phyloP scores from a whole-genome alignment of 23 red algal species.

The Porphyridium purpureum region DNA sequence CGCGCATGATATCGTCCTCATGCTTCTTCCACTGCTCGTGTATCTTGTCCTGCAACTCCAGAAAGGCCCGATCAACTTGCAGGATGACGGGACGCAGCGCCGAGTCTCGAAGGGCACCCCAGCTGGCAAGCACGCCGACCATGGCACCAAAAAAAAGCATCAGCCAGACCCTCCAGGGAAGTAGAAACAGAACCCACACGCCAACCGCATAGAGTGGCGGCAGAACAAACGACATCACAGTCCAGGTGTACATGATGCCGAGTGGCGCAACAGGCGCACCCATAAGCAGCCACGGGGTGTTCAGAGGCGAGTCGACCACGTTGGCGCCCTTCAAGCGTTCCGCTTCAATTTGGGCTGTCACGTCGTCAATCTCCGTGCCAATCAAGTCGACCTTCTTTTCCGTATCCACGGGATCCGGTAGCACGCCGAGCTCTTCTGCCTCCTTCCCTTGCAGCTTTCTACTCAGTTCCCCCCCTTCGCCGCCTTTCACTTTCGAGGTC shows the following conservation, averaged over 20 bases:
- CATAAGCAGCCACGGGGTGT: conserved; percentile 52
- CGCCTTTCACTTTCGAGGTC: too few species aligned
- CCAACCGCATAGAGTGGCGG: conserved; percentile 6
- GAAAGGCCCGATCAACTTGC: background rate
- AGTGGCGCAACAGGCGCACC: conserved; percentile 43
- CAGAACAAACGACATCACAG: conserved; percentile 14
- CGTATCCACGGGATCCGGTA: too few species aligned
- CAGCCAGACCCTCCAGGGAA: conserved; percentile 63
- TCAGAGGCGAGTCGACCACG: conserved; percentile 43
- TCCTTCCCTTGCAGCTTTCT: too few species aligned
- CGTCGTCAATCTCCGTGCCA: conserved; percentile 46
- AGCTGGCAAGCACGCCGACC: conserved; percentile 15
- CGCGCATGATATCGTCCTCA: background rate
- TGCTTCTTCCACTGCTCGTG: background rate
- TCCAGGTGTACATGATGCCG: conserved; percentile 53
- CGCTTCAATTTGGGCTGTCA: conserved; percentile 38
- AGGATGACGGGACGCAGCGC: conserved; percentile 26
- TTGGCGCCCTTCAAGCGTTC: conserved; percentile 32
- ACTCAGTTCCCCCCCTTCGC: too few species aligned
- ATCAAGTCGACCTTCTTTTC: conserved; percentile 46
- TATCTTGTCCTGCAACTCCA: background rate
- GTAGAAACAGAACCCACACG: conserved; percentile 25
- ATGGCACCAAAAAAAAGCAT: conserved; percentile 11
- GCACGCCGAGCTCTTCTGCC: too few species aligned
- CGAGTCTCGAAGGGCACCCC: conserved; percentile 29